phyloP scores from a whole-genome alignment of 257 asterid genomes.

The Gentiana dahurica region DNA sequence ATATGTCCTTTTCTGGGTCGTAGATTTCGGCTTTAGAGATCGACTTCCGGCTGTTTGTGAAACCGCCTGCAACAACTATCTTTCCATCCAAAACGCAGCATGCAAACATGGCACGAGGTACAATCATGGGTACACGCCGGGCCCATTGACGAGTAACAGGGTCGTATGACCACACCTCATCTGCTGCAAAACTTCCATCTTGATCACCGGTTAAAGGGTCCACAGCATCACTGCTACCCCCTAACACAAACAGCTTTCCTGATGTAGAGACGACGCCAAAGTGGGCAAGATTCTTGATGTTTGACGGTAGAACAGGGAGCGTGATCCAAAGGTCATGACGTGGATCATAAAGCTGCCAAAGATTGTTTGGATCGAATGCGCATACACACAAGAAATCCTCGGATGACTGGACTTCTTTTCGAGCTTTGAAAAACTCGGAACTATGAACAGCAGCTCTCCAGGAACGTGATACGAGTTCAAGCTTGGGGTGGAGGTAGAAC shows the following conservation, averaged over 20 bases:
- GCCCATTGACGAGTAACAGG: slow-evolving; percentile 61
- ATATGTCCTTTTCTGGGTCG: slow-evolving; percentile 67
- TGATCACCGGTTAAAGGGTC: slow-evolving; percentile 95
- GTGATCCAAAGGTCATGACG: slow-evolving; percentile 81
- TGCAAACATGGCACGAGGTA: slow-evolving; percentile 97
- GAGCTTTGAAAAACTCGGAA: slow-evolving; percentile 75
- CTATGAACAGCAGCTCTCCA: slow-evolving; percentile 74
- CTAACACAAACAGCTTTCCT: slow-evolving; percentile 85
- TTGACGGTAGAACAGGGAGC: slow-evolving; percentile 79
- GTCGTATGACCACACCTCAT: slow-evolving; percentile 91
- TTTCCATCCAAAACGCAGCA: slow-evolving; percentile 86
- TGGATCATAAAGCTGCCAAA: slow-evolving; percentile 94
- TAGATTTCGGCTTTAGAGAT: slow-evolving; percentile 87
- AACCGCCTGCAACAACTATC: slow-evolving; percentile 91
- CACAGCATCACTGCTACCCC: slow-evolving; percentile 95
- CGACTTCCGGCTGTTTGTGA: slow-evolving; percentile 79
- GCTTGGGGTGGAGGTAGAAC: slow-evolving; percentile 62
- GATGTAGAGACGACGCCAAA: slow-evolving; percentile 82
- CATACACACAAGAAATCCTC: slow-evolving; percentile 85
- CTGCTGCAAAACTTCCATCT: slow-evolving; percentile 88
- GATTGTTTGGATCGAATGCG: slow-evolving; percentile 87
- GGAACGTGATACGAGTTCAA: slow-evolving; percentile 79
- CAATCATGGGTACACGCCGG: slow-evolving; percentile 60
- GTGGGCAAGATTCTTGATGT: slow-evolving; percentile 79
- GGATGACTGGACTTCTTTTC: slow-evolving; percentile 63